Conservation (phyloP, 257 asterid genomes). For the Anisodus tanguticus region DNA sequence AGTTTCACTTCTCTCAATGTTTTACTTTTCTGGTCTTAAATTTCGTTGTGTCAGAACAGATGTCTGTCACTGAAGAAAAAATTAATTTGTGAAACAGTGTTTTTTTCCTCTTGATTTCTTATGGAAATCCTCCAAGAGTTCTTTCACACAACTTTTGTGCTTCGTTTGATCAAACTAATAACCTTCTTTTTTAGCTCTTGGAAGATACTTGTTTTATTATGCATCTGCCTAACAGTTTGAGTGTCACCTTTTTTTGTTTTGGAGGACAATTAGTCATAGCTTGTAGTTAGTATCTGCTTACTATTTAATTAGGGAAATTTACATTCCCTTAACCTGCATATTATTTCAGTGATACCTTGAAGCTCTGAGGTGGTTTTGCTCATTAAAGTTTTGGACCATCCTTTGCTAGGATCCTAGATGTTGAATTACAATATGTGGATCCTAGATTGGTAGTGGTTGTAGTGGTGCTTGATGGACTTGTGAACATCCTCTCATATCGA, state of each 20-base stretch:
- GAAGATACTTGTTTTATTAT: background rate
- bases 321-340: slow-evolving; percentile 10
- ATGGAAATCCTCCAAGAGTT: background rate
- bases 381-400: background rate
- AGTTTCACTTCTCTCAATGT: background rate
- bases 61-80: background rate
- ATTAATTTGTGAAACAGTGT: background rate
- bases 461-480: slow-evolving; percentile 46
- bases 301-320: slow-evolving; percentile 2
- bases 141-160: background rate
- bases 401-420: slow-evolving; percentile 41
- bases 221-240: background rate
- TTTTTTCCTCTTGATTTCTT: background rate
- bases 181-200: background rate
- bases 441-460: slow-evolving; percentile 33
- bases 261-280: background rate
- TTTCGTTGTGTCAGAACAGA: background rate
- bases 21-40: background rate
- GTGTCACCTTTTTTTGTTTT: background rate
- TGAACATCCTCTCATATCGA: slow-evolving; percentile 44
- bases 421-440: slow-evolving; percentile 60
- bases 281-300: background rate
- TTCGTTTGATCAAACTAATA: background rate
- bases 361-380: slow-evolving; percentile 21
- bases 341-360: background rate